Percentiles rank a stretch among this genome's conserved stretches.
Conservation (phyloP, 2,329 filamentous ascomycete genomes). For the Botrytis tulipae region DNA sequence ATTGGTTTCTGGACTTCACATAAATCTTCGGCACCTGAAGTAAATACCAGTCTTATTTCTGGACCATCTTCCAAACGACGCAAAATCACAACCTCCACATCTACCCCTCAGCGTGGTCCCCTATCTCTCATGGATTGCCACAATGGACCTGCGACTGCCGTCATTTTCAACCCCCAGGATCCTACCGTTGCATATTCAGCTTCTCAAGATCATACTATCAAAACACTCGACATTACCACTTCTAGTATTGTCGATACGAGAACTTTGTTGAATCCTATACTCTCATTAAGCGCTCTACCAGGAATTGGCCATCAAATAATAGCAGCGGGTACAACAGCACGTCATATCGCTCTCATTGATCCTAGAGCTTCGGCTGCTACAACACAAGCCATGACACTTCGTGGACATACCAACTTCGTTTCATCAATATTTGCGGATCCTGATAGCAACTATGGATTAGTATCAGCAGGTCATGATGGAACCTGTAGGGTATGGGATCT, state of each 20-base stretch:
- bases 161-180: constrained; percentile 82
- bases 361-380: constrained; percentile 74
- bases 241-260: constrained; percentile 74
- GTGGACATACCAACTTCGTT: constrained; percentile 79
- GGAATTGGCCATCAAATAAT: constrained; percentile 52
- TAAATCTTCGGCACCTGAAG: constrained; percentile 71
- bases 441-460: constrained; percentile 73
- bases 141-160: constrained; percentile 70
- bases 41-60: constrained; percentile 67
- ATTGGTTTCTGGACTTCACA: constrained; percentile 88
- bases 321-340: constrained; percentile 75
- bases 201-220: constrained; percentile 86
- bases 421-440: constrained; percentile 51
- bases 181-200: constrained; percentile 86
- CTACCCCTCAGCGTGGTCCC: constrained; percentile 68
- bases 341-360: constrained; percentile 91
- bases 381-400: constrained; percentile 84
- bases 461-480: constrained; percentile 87
- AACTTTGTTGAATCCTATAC: constrained; percentile 78
- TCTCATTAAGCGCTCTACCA: constrained; percentile 73
- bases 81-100: constrained; percentile 57
- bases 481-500: constrained; percentile 95
- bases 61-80: constrained; percentile 71
- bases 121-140: constrained; percentile 71
- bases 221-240: constrained; percentile 88